Base-by-base conservation (phyloP, 306 rosid species). In the Lupinus albus region DNA sequence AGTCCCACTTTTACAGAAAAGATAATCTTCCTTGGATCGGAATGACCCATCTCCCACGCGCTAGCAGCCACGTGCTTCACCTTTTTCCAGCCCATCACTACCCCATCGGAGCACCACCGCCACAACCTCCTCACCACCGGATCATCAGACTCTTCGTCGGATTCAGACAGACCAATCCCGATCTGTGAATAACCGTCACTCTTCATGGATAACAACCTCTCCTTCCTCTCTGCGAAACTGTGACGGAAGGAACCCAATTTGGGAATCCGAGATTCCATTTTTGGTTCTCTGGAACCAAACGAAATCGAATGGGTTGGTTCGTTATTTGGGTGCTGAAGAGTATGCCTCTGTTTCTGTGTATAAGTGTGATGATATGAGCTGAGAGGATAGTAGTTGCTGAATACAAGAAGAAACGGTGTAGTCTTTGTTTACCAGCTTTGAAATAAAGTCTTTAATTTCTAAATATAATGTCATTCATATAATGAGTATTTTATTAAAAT, bases 1-100 rank as follows among this genome's bases (percentile, higher is more conserved):
- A 93, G 81, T 2, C 89, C 97, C 99, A 93, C 86, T 76, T 93
- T 93, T 0, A 91, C 97, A 0, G 99, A 65, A 79, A 93, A 93
- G 2, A 93, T 33, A 6, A 93, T 76, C 86, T 90, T 93, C 72
- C 99, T 78, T 1, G 92, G 97, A 79, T 93, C 99, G 17, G 96
- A 80, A 0, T 9, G 38, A 0, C 99, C 99, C 95, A 94, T 86
- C 48, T 74, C 49, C 89, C 84, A 76, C 3, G 96, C 94, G 11
- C 65, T 67, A 14, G 3, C 7, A 1, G 84, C 48, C 70, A 88
- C 92, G 53, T 81, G 77, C 70, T 77, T 71, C 5, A 35, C 41
- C 0, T 36, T 72, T 39, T 53, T 64, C 76, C 83, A 78, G 10
- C 56, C 51, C 1, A 68, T 38, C 1, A 72, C 76, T 12, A 82